Base-by-base conservation (phyloP, 352 stramenopile genomes). In the Saprolegnia parasitica region DNA sequence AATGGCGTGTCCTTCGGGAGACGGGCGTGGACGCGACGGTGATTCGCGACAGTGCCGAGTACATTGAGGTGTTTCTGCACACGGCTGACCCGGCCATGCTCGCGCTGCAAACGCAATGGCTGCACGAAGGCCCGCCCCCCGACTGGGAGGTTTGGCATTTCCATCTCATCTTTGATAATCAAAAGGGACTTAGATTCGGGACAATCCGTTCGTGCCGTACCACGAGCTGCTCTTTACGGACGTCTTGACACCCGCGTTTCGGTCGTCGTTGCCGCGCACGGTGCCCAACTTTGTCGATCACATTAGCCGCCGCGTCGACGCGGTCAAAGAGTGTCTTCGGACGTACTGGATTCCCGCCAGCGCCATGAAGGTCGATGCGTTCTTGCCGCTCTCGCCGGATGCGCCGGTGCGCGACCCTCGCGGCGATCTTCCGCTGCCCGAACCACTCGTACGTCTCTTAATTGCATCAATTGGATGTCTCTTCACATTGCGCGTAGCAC, bases 21-120 rank as follows among this genome's bases (percentile, higher is more conserved):
- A 97, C 92, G 3, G 84, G 83, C 1, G 71, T 98, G 9, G 75
- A 91, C 35, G 39, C 63, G n/a, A 23, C 52, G 13, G 26, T 54
- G 8, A 74, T 70, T 10, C 74, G 56, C 21, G 67, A 76, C 15
- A 75, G 78, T 40, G 72, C 88, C 39, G 77, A 81, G 10, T 26
- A 78, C 9, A 72, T 81, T 20, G 76, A 58, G 77, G 67, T 24
- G 74, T 91, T 54, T 95, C 81, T 68, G 78, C 80, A 67, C 39
- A 63, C 73, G 37, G 83, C 86, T 26, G 91, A 97, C 50, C 80
- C 83, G 0, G 83, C 97, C 21, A 89, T 93, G 21, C 86, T 88
- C 55, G 87, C 92, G 15, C 76, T 97, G 0, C 88, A 98, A 47
- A 79, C 95, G 52, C 84, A 97, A 26, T 97, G 90, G 90, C 67